A percentile compares a stretch with the other conserved stretches of the same genome.
phyloP scores from a whole-genome alignment of 306 rosid genomes.

The Gastrolobium villosum region DNA sequence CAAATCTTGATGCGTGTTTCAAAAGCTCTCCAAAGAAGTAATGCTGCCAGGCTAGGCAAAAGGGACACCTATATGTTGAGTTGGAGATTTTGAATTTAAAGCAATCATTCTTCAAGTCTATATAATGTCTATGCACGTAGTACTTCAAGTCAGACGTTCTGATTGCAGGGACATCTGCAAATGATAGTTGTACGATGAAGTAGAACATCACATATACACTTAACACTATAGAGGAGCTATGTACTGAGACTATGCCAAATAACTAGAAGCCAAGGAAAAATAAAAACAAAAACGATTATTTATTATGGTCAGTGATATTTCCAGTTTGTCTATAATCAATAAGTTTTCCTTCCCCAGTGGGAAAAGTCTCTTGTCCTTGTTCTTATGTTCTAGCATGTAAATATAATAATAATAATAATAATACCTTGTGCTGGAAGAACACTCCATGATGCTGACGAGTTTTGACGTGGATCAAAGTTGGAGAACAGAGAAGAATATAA shows the following conservation, averaged over 20 bases:
- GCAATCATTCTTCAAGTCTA: slow-evolving; percentile 51
- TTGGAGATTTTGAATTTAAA: slow-evolving; percentile 48
- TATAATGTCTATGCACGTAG: slow-evolving; percentile 48
- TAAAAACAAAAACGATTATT: no score
- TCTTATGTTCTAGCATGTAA: neutral
- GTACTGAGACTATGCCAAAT: neutral
- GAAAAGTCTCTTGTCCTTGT: no score
- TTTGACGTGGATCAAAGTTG: slow-evolving; percentile 14
- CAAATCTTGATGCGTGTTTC: slow-evolving; percentile 59
- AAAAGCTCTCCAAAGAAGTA: slow-evolving; percentile 59
- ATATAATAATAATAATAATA: neutral
- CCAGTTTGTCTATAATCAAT: neutral
- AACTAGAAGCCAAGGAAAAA: neutral
- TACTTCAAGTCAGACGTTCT: slow-evolving; percentile 50
- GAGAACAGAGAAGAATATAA: neutral
- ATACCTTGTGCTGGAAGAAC: slow-evolving; percentile 31
- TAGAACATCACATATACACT: neutral
- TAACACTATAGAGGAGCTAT: neutral
- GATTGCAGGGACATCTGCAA: slow-evolving; percentile 51
- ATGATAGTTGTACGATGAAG: slow-evolving; percentile 6
- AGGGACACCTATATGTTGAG: slow-evolving; percentile 74
- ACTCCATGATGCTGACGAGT: neutral
- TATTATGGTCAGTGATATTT: neutral
- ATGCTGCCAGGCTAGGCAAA: slow-evolving; percentile 54
- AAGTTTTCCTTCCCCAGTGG: no score